Evolutionary conservation across 805 yeast species (phyloP).

Genomic region (Tanozyma kutaoensis): DNA sequence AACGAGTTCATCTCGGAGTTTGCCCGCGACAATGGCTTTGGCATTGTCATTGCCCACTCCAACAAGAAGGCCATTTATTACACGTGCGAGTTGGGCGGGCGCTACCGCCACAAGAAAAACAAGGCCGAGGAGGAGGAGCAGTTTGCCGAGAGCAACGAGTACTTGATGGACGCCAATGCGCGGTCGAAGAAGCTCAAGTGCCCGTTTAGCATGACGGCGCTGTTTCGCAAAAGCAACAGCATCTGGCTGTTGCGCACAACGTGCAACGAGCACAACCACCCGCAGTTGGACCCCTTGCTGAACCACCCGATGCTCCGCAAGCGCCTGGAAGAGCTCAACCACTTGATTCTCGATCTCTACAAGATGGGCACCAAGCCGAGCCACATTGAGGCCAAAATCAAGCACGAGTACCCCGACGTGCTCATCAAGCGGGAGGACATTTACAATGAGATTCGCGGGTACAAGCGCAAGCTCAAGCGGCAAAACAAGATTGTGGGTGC

Average conservation of each 20-base stretch:
- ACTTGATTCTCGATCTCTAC: constrained; percentile 36
- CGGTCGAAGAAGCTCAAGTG: constrained; percentile 48
- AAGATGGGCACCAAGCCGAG: constrained; percentile 43
- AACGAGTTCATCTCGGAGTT: constrained; percentile 42
- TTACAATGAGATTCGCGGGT: constrained; percentile 66
- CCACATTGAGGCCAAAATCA: constrained; percentile 37
- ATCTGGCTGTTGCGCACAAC: constrained; percentile 41
- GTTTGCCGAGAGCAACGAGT: constrained; percentile 45
- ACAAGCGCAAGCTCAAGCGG: constrained; percentile 88
- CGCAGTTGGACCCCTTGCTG: constrained; percentile 40
- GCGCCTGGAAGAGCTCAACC: constrained; percentile 37
- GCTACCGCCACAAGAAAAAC: constrained; percentile 36
- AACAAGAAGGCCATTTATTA: constrained; percentile 46
- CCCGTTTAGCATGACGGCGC: constrained; percentile 49
- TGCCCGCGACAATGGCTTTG: constrained; percentile 45
- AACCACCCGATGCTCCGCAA: constrained; percentile 47
- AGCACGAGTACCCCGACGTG: constrained; percentile 38
- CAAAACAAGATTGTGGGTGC: constrained; percentile 87
- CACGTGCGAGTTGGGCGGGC: constrained; percentile 46
- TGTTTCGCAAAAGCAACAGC: constrained; percentile 33
- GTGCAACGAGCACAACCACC: constrained; percentile 46
- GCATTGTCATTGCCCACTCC: constrained; percentile 46
- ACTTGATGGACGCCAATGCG: constrained; percentile 42
- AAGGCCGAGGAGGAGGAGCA: constrained; percentile 10
- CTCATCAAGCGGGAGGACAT: constrained; percentile 45